Evolutionary conservation across 2,329 filamentous ascomycete genomes (phyloP), one percentile per base, ranked within the genome.

Genomic region (Apiospora phragmitis): DNA sequence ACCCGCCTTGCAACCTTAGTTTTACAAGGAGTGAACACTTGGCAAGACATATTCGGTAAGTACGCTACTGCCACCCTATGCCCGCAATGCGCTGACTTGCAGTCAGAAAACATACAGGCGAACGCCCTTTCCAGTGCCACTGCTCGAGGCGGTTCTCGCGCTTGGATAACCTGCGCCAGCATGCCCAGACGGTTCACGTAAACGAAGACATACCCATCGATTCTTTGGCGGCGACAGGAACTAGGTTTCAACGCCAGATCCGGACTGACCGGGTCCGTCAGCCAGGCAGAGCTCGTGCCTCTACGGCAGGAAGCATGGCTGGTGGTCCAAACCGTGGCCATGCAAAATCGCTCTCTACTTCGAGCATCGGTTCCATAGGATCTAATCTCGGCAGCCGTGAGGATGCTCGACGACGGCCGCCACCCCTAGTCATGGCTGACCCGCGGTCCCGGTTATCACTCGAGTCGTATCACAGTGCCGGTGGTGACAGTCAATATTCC

Each of bases 11-110:
- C 82, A 95, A 92, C 77, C 82, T 99, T 71, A 98, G 94, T 81
- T 99, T 99, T 79, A 98, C 96, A 0, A 87, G 96, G 73, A 98
- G 95, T 78, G 96, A 99, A 80, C 96, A 99, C 84, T 82, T 99
- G 72, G 95, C 95, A 21, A 89, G 96, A 68, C 96, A 99, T 78
- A 98, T 99, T 76, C 90, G 95, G 92, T 95, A 87, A 73, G 84
- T 80, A 70, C 69, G 66, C 29, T 45, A 76, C 70, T 32, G 12
- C 16, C 26, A 35, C 38, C 16, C 21, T 16, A 26, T 69, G 11
- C 18, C n/a, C 62, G 12, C 65, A 62, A 41, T 67, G 72, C 71
- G 72, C 75, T 79, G 73, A 80, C 74, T 68, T 74, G 67, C 66
- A 21, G 68, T 24, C 73, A 96, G 94, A 77, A 98, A 98, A 88